Conservation (phyloP, 2,329 filamentous ascomycete species). For the Cladophialophora psammophila region DNA sequence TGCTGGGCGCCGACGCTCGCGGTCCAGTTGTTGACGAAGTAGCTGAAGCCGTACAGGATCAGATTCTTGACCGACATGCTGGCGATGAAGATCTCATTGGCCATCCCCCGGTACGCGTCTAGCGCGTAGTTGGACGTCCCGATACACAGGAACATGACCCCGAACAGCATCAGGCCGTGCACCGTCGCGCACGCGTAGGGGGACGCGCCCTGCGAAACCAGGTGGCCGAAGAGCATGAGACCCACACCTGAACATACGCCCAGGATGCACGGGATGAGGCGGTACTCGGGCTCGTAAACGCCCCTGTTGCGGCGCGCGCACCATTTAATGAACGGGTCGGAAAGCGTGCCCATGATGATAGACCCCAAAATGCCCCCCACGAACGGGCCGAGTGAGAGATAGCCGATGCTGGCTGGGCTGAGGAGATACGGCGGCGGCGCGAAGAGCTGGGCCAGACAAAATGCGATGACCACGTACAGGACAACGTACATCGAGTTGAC, state of each 20-base stretch:
- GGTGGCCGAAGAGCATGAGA: slow-evolving; percentile 52
- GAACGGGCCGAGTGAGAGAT: slow-evolving; percentile 35
- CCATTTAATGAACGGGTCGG: slow-evolving; percentile 45
- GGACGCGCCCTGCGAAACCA: slow-evolving; percentile 12
- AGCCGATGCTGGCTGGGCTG: slow-evolving; percentile 41
- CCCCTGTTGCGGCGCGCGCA: slow-evolving; percentile 54
- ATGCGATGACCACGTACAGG: slow-evolving; percentile 42
- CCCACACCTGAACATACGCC: slow-evolving; percentile 55
- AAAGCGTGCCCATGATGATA: slow-evolving; percentile 50
- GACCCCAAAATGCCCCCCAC: slow-evolving; percentile 35
- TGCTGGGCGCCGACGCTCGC: slow-evolving; percentile 23
- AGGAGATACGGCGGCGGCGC: slow-evolving; percentile 44
- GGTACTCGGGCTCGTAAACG: slow-evolving; percentile 51
- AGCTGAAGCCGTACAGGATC: slow-evolving; percentile 51
- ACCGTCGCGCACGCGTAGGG: slow-evolving; percentile 27
- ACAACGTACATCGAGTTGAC: slow-evolving; percentile 33
- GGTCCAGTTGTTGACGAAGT: slow-evolving; percentile 34
- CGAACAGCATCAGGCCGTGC: slow-evolving; percentile 31
- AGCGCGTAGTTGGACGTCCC: slow-evolving; percentile 59
- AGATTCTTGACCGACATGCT: slow-evolving; percentile 56
- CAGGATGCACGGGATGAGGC: slow-evolving; percentile 49
- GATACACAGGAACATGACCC: slow-evolving; percentile 49
- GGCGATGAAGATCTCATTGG: slow-evolving; percentile 53
- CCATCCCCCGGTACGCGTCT: slow-evolving; percentile 56
- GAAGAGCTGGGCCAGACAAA: slow-evolving; percentile 43